phyloP scores from a whole-genome alignment of 192 early-diverging fungal genomes.

The Podila epicladia region DNA sequence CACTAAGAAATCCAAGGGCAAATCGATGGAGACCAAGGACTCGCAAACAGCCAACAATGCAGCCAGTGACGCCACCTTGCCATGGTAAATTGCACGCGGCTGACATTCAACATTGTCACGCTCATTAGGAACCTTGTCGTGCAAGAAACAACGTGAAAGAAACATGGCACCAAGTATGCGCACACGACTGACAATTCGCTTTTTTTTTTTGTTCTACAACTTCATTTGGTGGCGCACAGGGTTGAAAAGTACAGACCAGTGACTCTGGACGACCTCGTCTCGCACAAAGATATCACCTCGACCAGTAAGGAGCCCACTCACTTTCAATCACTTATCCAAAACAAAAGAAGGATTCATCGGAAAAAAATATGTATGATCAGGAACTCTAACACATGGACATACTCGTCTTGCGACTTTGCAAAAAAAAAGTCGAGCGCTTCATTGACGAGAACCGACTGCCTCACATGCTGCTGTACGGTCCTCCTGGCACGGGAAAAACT shows the following conservation, averaged over 20 bases:
- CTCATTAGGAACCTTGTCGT: background rate
- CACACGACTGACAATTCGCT: background rate
- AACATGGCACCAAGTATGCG: background rate
- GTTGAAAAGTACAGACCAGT: conserved; percentile 97
- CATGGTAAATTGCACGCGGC: conserved; percentile 26
- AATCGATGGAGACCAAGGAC: conserved; percentile 11
- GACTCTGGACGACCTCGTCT: conserved; percentile 91
- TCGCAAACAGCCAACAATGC: background rate
- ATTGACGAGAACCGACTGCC: conserved; percentile 93
- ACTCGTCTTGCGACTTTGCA: background rate
- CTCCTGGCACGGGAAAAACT: conserved; percentile 97
- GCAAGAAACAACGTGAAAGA: background rate
- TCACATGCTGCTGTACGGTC: conserved; percentile 98
- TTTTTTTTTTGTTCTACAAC: background rate
- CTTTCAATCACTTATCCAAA: too few species aligned
- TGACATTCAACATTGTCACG: background rate
- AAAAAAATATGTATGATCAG: too few species aligned
- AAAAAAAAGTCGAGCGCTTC: conserved; percentile 77
- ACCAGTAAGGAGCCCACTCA: conserved; percentile 67
- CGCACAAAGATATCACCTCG: conserved; percentile 90
- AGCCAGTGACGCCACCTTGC: conserved; percentile 34
- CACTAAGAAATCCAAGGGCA: conserved; percentile 31
- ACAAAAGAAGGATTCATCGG: background rate
- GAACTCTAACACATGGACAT: too few species aligned
- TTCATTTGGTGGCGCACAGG: conserved; percentile 56